Base-by-base conservation (phyloP, 768 basidiomycete genomes). In the Chiua virens region DNA sequence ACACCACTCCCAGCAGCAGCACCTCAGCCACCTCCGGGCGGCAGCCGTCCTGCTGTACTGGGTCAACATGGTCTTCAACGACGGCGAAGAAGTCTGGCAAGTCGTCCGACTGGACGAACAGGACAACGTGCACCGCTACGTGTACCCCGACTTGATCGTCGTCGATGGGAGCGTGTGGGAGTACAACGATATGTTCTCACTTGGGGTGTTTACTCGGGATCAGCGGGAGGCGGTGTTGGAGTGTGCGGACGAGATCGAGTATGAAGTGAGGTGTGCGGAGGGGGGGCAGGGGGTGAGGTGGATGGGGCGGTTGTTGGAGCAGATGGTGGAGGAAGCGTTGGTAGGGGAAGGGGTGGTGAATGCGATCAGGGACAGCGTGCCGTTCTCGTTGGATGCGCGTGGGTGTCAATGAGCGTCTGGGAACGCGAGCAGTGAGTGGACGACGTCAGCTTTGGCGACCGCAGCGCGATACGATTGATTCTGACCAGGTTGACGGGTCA, bases 61-160 rank as follows among this genome's bases (percentile, higher is more conserved):
- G 66, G 58, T 60, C 43, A 65, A 65, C 55, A 47, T 36, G 13
- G 42, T 50, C 38, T 65, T 65, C 35, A 11, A 7, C 37, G 60
- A 62, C 20, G 60, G 63, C 14, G 55, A 55, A 15, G 54, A 65
- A 30, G 58, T 65, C 3, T 68, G 65, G 60, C 66, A 65, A 6
- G 64, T 61, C 53, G 54, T 62, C 14, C 64, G 64, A 15, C 61
- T 68, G 34, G 50, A 55, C 22, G 39, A 40, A 5, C 60, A 42
- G 5, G 56, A 54, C 39, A 23, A 42, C 22, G 15, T 45, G 20
- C 36, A 52, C 49, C 54, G 47, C 20, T 66, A 68, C 47, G 52
- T 64, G 30, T 68, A 66, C 13, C 66, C 66, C 8, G 64, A 66
- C 30, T 17, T 67, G 37, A 57, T 66, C 50, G 64, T 64, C 23